Base-by-base conservation (phyloP, 306 rosid species). In the Abrus pulchellus region DNA sequence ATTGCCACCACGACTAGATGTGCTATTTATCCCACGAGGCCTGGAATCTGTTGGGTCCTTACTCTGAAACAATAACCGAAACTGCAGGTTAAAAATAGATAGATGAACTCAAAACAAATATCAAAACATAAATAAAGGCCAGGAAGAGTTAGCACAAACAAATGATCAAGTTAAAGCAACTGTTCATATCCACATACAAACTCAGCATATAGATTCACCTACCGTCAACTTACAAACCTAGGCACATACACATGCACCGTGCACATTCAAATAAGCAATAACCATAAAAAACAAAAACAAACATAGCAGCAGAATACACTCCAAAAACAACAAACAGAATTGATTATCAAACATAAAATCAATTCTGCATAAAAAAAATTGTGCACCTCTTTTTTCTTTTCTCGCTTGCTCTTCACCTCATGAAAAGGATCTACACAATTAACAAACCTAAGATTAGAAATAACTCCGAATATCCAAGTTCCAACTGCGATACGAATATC, bases 371-470 rank as follows among this genome's bases (percentile, higher is more conserved):
- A 11, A 3, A 53, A 49, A 75, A 75, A 75, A 12, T 0, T 47
- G 40, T 38, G 49, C 79, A 93, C 98, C 98, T 93, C 98, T 83
- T 93, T 93, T 89, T 90, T 93, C 98, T 93, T 93, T 74, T 91
- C 98, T 62, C 98, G 89, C 74, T 93, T 93, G 97, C 98, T 93
- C 94, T 91, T 93, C 92, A 93, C 98, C 88, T 93, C 98, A 38
- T 91, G 98, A 87, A 93, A 93, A 88, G 97, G 91, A 92, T 93
- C 98, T 93, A 77, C 98, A 86, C 62, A 85, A 76, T 60, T 44
- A 33, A 76, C 43, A 49, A 84, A 72, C 74, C 38, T 65, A 55
- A 63, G 13, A 86, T 88, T 43, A 90, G 90, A 81, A 33, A 32
- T 5, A 52, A 64, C 38, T 70, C 48, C 7, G 9, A 72, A 40